A percentile compares a stretch with the other conserved stretches of the same genome.
Evolutionary conservation across 106 monocot species (phyloP).

Genomic region (Acorus gramineus): DNA sequence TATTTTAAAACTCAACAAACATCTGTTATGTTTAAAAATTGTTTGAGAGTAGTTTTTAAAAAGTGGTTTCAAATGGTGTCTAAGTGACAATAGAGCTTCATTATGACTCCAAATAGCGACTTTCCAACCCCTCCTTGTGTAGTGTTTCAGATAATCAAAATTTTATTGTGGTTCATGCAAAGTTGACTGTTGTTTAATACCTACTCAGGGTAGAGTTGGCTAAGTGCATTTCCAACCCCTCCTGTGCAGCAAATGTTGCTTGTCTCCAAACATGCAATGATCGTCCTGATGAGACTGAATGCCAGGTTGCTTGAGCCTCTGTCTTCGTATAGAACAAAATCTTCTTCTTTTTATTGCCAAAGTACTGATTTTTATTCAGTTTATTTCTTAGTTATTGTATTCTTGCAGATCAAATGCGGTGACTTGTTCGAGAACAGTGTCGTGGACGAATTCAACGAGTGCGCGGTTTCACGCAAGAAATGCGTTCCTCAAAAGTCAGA

Average conservation of each 20-base stretch:
- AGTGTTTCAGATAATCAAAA: neutral
- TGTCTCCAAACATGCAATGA: slow-evolving; percentile 95
- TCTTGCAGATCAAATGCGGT: slow-evolving; percentile 85
- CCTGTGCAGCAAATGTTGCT: slow-evolving; percentile 90
- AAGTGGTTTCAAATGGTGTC: too few relatives aligned
- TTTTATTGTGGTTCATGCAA: neutral
- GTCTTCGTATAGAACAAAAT: neutral
- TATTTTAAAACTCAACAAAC: too few relatives aligned
- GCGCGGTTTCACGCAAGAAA: slow-evolving; percentile 95
- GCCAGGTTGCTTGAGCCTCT: slow-evolving; percentile 49
- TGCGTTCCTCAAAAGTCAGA: slow-evolving; percentile 81
- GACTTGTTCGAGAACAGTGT: slow-evolving; percentile 88
- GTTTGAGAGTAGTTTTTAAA: too few relatives aligned
- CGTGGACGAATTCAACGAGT: slow-evolving; percentile 93
- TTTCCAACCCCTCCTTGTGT: too few relatives aligned
- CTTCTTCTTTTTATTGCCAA: slow-evolving; percentile 2
- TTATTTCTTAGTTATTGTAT: too few relatives aligned
- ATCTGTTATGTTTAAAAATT: too few relatives aligned
- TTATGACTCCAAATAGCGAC: too few relatives aligned
- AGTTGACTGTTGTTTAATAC: neutral
- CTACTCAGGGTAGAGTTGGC: slow-evolving; percentile 65
- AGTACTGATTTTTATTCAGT: neutral
- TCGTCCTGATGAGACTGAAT: slow-evolving; percentile 96
- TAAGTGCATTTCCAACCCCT: slow-evolving; percentile 85
- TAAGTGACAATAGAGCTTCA: too few relatives aligned